Conservation (phyloP, 176 grass and related monocot species). For the Oryza punctata region DNA sequence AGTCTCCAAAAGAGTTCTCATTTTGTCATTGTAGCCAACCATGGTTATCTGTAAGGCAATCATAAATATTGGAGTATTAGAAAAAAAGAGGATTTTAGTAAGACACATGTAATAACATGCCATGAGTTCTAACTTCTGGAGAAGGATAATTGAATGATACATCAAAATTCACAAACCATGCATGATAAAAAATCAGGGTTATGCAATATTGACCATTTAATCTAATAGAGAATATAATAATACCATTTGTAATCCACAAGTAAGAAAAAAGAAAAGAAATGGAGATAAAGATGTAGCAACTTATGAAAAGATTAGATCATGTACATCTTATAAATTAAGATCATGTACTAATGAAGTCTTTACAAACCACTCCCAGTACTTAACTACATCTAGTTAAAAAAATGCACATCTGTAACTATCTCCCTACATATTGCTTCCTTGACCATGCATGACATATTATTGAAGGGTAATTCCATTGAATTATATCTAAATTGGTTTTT, state of each 20-base stretch:
- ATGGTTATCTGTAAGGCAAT: constrained; percentile 67
- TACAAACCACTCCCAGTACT: neutral
- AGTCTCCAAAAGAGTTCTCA: constrained; percentile 85
- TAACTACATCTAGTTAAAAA: neutral
- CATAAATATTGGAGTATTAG: constrained; percentile 14
- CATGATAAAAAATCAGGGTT: neutral
- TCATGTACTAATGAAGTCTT: neutral
- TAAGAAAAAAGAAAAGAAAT: neutral
- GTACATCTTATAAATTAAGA: constrained; percentile 37
- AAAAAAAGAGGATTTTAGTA: constrained; percentile 12
- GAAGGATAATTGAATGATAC: constrained; percentile 2
- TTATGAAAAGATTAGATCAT: neutral
- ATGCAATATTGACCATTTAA: neutral
- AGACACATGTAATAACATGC: constrained; percentile 22
- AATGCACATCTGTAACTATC: too few relatives aligned
- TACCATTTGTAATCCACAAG: neutral
- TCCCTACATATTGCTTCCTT: neutral
- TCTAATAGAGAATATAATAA: neutral
- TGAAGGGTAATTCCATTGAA: neutral
- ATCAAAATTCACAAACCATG: constrained; percentile 20
- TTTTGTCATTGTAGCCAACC: constrained; percentile 98
- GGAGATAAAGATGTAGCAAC: neutral
- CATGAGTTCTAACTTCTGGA: neutral
- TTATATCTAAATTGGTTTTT: neutral
- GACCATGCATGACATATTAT: neutral